Evolutionary conservation across 257 asterid genomes (phyloP).

Genomic region (Cruciata laevipes): DNA sequence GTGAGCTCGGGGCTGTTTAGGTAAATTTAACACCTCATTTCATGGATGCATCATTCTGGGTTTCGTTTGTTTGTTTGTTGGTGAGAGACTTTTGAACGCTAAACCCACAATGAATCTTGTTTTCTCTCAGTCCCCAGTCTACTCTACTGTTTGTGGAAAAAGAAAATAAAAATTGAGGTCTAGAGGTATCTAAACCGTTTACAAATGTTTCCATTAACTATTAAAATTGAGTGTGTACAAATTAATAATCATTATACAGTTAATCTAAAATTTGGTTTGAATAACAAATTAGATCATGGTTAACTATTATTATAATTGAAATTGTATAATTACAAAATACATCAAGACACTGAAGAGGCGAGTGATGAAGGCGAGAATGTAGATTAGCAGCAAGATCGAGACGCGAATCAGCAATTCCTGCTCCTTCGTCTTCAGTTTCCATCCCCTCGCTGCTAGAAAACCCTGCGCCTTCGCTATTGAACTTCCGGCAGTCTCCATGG

Average conservation of each 20-base stretch:
- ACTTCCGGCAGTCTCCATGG: conserved; percentile 19
- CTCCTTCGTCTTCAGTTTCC: conserved; percentile 88
- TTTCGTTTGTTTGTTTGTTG: neutral
- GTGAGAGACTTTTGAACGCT: neutral
- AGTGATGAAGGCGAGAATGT: conserved; percentile 70
- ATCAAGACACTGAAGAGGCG: too few species aligned
- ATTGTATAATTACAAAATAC: too few species aligned
- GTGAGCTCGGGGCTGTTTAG: neutral
- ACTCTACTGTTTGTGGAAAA: neutral
- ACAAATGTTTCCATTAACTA: too few species aligned
- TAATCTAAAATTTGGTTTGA: too few species aligned
- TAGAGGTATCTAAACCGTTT: too few species aligned
- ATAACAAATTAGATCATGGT: too few species aligned
- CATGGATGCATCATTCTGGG: conserved; percentile 2
- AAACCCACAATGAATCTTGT: conserved; percentile 7
- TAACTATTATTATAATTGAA: too few species aligned
- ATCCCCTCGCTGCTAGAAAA: conserved; percentile 31
- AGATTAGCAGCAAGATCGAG: conserved; percentile 60
- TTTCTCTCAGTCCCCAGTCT: neutral
- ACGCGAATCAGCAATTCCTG: conserved; percentile 86
- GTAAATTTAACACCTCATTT: neutral
- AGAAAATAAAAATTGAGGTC: too few species aligned
- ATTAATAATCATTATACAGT: too few species aligned
- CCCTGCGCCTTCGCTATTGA: conserved; percentile 16
- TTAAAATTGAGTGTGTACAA: too few species aligned